Base-by-base conservation (phyloP, 441 rosid genomes). In the Corymbia citriodora region DNA sequence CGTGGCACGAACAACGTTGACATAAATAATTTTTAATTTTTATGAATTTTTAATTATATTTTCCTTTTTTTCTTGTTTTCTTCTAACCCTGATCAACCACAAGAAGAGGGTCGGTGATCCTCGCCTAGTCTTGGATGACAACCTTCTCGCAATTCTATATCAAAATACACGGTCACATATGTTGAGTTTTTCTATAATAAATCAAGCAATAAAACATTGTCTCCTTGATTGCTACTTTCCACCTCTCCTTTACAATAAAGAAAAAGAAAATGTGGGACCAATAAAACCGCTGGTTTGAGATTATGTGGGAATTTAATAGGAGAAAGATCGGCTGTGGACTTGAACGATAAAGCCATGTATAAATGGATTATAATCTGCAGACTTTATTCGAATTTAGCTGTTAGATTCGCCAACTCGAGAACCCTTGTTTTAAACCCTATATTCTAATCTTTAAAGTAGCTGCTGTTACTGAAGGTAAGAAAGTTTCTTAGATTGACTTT, bases 161-260 rank as follows among this genome's bases (percentile, higher is more conserved):
- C 0, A 1, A n/a, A 61, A 61, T 61, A 27, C 31, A n/a, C 12
- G 13, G 13, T 1, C 0, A 17, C 2, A 27, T 4, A 2, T 0
- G 13, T 40, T 40, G 45, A 40, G 4, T 40, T 40, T 40, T 40
- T 57, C 4, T 57, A 57, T 57, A 12, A 23, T 10, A 57, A 57
- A 27, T 57, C 13, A 57, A 23, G 15, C 0, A 61, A 61, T 61
- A 61, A 11, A 61, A 33, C 33, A 61, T 61, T 31, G 17, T 61
- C 70, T 0, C 70, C 33, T 29, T 13, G 33, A 61, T 3, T 61
- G 33, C 70, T 29, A 61, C 33, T 61, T 33, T 29, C 33, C 16
- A 61, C 33, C 70, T n/a, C 27, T 0, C 17, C 33, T 61, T 12
- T 61, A 61, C 70, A 61, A 5, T 15, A 11, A 27, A 59, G n/a